Percentiles rank a stretch among this genome's conserved stretches.
Evolutionary conservation across 2,329 filamentous ascomycete genomes (phyloP).

Genomic region (Sclerotinia subarctica): DNA sequence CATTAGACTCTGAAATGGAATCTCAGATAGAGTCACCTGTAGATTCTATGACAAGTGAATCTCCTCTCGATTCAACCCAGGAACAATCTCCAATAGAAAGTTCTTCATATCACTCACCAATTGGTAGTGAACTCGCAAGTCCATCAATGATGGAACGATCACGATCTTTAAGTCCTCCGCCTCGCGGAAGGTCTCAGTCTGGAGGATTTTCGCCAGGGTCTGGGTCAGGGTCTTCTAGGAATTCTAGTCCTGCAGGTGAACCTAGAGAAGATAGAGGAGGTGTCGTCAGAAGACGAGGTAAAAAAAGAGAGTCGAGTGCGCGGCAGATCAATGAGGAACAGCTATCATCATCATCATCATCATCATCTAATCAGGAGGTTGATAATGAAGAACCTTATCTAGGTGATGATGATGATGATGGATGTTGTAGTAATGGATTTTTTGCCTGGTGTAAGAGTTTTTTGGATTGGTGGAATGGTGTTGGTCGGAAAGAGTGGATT

Average conservation of each 20-base stretch:
- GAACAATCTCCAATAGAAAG: not conserved
- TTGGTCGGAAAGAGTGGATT: slow-evolving; percentile 14
- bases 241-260: not conserved
- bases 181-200: not conserved
- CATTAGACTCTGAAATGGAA: not conserved
- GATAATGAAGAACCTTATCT: not conserved
- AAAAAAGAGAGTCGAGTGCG: not conserved
- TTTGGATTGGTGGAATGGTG: not conserved
- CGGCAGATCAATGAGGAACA: not conserved
- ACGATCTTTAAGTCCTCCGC: not conserved
- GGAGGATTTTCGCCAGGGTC: not conserved
- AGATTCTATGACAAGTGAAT: not conserved
- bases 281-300: not conserved
- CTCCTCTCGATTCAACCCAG: not conserved
- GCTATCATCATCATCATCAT: not conserved
- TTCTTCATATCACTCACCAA: not conserved
- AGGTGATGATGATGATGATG: not conserved
- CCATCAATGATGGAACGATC: not conserved
- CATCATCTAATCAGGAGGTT: not conserved
- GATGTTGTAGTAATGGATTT: not conserved
- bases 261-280: not conserved
- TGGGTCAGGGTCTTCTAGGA: not conserved
- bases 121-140: not conserved
- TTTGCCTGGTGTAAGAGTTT: not conserved
- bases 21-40: not conserved